These are phyloP conservation scores for Gynandropsis gynandra DNA, from an alignment of 345 rosid species.

Conservation along the genomic window DNA sequence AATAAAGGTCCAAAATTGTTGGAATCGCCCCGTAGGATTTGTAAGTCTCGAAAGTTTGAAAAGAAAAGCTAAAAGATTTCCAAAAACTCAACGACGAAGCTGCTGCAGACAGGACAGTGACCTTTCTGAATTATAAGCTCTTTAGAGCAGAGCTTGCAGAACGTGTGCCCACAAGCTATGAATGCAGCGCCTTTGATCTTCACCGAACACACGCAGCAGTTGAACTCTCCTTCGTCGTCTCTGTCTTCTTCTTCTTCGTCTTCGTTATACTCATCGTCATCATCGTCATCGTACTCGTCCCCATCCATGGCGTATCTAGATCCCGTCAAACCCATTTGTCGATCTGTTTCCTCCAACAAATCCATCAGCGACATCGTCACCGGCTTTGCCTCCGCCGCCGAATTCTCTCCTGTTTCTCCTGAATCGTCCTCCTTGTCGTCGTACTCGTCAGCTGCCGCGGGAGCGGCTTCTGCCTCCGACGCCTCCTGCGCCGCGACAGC, in stretches of 20 bases:
- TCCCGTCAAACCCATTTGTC: slow-evolving; percentile 60
- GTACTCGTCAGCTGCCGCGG: slow-evolving; percentile 36
- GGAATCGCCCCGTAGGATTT: neutral
- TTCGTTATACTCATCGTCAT: slow-evolving; percentile 28
- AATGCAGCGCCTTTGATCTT: slow-evolving; percentile 80
- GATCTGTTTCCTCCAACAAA: slow-evolving; percentile 69
- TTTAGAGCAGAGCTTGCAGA: slow-evolving; percentile 86
- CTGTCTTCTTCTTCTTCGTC: slow-evolving; percentile 26
- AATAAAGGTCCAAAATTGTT: neutral
- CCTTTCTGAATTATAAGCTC: slow-evolving; percentile 90
- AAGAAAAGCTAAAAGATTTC: slow-evolving; percentile 52
- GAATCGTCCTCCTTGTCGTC: slow-evolving; percentile 13
- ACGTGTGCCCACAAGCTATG: slow-evolving; percentile 88
- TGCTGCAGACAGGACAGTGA: slow-evolving; percentile 83
- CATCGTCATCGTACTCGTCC: slow-evolving; percentile 30
- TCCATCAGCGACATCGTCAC: slow-evolving; percentile 85
- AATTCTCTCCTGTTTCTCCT: slow-evolving; percentile 28
- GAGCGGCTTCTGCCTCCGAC: slow-evolving; percentile 42
- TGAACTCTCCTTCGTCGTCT: slow-evolving; percentile 37
- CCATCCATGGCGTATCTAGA: slow-evolving; percentile 46
- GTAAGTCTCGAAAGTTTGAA: neutral
- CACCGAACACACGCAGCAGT: slow-evolving; percentile 81
- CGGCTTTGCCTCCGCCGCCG: slow-evolving; percentile 24
- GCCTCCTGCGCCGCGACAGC: slow-evolving; percentile 76
- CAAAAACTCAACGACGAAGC: slow-evolving; percentile 68